A percentile compares a stretch with the other conserved stretches of the same genome.
Evolutionary conservation across 225 moss, liverwort and hornwort genomes (phyloP).

Genomic region (Physcomitrellopsis africana): DNA sequence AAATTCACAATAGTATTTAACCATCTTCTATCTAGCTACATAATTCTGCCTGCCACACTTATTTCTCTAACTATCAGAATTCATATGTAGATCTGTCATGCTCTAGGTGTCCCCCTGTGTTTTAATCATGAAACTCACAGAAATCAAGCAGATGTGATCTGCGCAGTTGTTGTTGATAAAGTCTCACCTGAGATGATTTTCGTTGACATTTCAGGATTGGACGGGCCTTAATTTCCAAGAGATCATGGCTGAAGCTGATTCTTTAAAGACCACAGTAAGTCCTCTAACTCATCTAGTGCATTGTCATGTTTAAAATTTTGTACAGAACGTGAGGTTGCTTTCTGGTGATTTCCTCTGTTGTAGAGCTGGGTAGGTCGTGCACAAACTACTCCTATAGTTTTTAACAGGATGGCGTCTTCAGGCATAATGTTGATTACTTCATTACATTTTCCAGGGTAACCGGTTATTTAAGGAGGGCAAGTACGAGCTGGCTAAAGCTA

Average conservation of each 20-base stretch:
- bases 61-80: neutral
- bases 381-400: neutral
- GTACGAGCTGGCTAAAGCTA: conserved; percentile 86
- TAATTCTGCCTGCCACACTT: neutral
- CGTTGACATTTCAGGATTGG: conserved; percentile 75
- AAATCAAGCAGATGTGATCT: conserved; percentile 6
- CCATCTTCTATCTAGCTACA: conserved; percentile 8
- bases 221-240: conserved; percentile 87
- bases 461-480: conserved; percentile 97
- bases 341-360: conserved; percentile 12
- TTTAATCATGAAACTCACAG: neutral
- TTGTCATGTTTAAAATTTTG: conserved; percentile 3
- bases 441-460: conserved; percentile 68
- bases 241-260: conserved; percentile 91
- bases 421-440: neutral
- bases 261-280: conserved; percentile 75
- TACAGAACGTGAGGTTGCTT: neutral
- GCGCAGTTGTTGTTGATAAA: conserved; percentile 15
- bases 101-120: too few relatives aligned
- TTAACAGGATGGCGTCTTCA: neutral
- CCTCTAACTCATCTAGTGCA: conserved; percentile 20
- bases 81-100: too few relatives aligned
- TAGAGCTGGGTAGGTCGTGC: conserved; percentile 20
- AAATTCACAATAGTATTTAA: conserved; percentile 16
- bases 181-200: conserved; percentile 21